Evolutionary conservation across 495 filamentous ascomycete genomes (phyloP).

Genomic region (Sordaria brevicollis): DNA sequence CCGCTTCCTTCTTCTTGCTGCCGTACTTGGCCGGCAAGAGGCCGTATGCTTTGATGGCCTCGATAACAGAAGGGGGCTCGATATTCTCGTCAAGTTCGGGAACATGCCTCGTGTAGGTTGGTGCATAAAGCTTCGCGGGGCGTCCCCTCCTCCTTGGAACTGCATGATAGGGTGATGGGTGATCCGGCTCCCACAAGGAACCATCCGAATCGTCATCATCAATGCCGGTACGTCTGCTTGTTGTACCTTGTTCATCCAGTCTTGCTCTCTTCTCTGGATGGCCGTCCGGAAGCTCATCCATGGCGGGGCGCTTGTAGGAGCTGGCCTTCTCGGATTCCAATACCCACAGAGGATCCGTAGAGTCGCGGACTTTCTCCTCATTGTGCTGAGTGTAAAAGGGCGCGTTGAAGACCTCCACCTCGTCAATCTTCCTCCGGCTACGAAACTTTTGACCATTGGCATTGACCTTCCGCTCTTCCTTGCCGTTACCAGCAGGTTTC

Average conservation of each 20-base stretch:
- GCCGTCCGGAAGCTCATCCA: slow-evolving; percentile 2
- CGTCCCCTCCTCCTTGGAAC: not conserved
- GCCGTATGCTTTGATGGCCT: slow-evolving; percentile 21
- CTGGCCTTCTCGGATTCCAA: slow-evolving; percentile 3
- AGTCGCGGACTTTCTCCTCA: not conserved
- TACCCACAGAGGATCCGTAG: slow-evolving; percentile 11
- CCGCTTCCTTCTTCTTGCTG: slow-evolving; percentile 7
- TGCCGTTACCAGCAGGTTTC: not conserved
- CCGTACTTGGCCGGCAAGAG: slow-evolving; percentile 12
- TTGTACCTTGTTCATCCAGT: not conserved
- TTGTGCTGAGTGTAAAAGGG: slow-evolving; percentile 23
- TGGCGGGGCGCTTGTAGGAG: slow-evolving; percentile 6
- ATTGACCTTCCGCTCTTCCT: slow-evolving; percentile 10
- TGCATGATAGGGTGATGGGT: not conserved
- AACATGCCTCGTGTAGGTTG: not conserved
- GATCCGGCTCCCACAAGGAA: not conserved
- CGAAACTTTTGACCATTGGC: slow-evolving; percentile 20
- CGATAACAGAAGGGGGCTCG: slow-evolving; percentile 14
- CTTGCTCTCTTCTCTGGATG: slow-evolving; percentile 9
- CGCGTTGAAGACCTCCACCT: slow-evolving; percentile 26
- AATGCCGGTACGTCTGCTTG: not conserved
- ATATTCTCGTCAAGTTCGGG: not conserved
- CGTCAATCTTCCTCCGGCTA: slow-evolving; percentile 19
- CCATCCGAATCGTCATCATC: not conserved
- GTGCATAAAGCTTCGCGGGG: not conserved